These are phyloP conservation scores for Colletotrichum tropicicola DNA, from an alignment of 2,329 filamentous ascomycete genomes.

Conservation along the genomic window DNA sequence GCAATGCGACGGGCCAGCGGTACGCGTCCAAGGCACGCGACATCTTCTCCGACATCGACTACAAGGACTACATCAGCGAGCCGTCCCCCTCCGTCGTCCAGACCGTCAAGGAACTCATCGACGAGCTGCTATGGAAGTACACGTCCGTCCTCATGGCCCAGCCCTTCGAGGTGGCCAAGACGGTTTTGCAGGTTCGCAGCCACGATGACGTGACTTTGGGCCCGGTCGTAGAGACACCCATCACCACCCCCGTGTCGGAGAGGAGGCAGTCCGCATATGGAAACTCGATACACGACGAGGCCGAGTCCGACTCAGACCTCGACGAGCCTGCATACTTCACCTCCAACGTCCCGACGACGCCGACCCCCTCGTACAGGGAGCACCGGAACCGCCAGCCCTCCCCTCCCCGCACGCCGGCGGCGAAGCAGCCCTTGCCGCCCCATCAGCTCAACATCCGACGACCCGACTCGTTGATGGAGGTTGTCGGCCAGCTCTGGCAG, in stretches of 20 bases:
- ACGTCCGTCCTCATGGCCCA: constrained; percentile 88
- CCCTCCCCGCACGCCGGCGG: constrained; percentile 43
- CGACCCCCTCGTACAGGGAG: constrained; percentile 53
- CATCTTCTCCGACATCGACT: constrained; percentile 90
- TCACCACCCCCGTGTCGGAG: constrained; percentile 36
- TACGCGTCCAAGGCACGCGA: constrained; percentile 78
- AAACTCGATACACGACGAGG: constrained; percentile 46
- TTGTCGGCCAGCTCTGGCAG: constrained; percentile 87
- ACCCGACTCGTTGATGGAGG: constrained; percentile 84
- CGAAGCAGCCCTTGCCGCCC: constrained; percentile 45
- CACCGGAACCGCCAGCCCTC: constrained; percentile 40
- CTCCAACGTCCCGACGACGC: constrained; percentile 66
- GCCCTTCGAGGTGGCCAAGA: constrained; percentile 97
- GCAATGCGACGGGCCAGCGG: constrained; percentile 48
- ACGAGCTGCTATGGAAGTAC: constrained; percentile 93
- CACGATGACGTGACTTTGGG: constrained; percentile 53
- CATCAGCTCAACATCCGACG: constrained; percentile 78
- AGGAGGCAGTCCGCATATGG: constrained; percentile 42
- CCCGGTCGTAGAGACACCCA: constrained; percentile 37
- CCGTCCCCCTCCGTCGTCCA: constrained; percentile 78
- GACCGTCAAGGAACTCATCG: constrained; percentile 78
- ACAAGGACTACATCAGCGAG: constrained; percentile 85
- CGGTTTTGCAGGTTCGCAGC: constrained; percentile 80
- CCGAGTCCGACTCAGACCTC: constrained; percentile 72
- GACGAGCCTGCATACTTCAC: constrained; percentile 90